Evolutionary conservation across 768 basidiomycete genomes (phyloP).

Genomic region (Tricholoma hemisulphureum): DNA sequence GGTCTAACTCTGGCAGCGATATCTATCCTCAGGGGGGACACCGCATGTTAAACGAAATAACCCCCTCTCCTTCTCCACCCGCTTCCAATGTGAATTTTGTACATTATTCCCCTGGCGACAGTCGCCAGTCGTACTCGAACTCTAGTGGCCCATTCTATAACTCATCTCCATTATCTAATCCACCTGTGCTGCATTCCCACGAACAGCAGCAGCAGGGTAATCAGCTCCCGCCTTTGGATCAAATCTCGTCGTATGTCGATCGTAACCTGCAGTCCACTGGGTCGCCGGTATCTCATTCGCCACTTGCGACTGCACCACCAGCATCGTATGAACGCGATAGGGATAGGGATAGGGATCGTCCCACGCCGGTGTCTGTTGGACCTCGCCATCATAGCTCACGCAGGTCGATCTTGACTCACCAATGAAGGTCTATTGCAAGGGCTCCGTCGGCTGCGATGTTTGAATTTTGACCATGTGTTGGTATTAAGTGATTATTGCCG

Average conservation of each 20-base stretch:
- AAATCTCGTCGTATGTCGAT: slow-evolving; percentile 32
- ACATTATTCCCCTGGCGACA: slow-evolving; percentile 49
- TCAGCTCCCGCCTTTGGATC: slow-evolving; percentile 36
- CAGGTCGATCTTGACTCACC: slow-evolving; percentile 38
- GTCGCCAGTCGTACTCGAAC: slow-evolving; percentile 34
- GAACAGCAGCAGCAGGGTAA: slow-evolving; percentile 27
- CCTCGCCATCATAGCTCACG: slow-evolving; percentile 31
- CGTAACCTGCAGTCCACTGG: slow-evolving; percentile 39
- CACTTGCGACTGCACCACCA: slow-evolving; percentile 35
- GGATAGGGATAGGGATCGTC: slow-evolving; percentile 51
- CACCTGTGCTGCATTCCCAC: slow-evolving; percentile 33
- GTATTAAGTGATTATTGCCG: background rate
- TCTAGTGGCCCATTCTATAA: slow-evolving; percentile 42
- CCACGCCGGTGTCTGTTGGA: slow-evolving; percentile 46
- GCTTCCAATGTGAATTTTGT: slow-evolving; percentile 53
- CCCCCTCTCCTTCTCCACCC: slow-evolving; percentile 71
- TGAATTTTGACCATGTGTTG: background rate
- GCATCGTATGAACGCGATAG: slow-evolving; percentile 58
- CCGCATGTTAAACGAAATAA: slow-evolving; percentile 34
- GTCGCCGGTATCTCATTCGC: slow-evolving; percentile 41
- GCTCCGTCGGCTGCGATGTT: background rate
- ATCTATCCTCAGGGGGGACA: slow-evolving; percentile 49
- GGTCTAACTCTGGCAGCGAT: slow-evolving; percentile 58
- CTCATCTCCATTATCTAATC: slow-evolving; percentile 52
- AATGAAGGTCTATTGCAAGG: slow-evolving; percentile 19